These are phyloP conservation scores for Pythium brassicae DNA, from an alignment of 352 stramenopile genomes.

Conservation along the genomic window DNA sequence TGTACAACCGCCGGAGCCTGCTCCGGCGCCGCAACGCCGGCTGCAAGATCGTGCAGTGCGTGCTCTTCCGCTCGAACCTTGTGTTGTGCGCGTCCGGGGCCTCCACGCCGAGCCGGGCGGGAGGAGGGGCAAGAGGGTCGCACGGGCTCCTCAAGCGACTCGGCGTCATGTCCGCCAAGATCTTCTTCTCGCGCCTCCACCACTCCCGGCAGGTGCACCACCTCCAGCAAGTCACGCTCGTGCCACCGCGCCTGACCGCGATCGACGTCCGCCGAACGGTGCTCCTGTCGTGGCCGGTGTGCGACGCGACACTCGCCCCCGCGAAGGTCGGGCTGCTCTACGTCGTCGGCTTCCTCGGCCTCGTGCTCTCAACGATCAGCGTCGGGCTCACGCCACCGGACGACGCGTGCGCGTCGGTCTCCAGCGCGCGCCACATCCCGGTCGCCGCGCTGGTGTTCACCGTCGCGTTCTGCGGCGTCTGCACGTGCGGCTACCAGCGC, in stretches of 20 bases:
- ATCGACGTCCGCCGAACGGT: conserved; percentile 16
- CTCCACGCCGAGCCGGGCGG: not conserved
- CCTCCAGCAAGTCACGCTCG: conserved; percentile 29
- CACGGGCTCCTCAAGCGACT: conserved; percentile 22
- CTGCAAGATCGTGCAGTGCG: conserved; percentile 28
- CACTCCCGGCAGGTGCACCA: conserved; percentile 6
- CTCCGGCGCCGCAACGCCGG: conserved; percentile 17
- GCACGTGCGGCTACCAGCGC: conserved; percentile 15
- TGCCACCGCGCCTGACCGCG: conserved; percentile 20
- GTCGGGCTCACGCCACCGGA: conserved; percentile 15
- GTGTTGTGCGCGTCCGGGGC: conserved; percentile 12
- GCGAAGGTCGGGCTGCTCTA: conserved; percentile 10
- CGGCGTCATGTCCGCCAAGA: conserved; percentile 14
- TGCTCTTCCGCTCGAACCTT: conserved; percentile 26
- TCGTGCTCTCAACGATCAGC: conserved; percentile 12
- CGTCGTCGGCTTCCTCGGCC: conserved; percentile 10
- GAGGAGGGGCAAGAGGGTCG: conserved; percentile 1
- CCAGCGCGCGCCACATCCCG: conserved; percentile 23
- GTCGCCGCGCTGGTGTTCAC: conserved; percentile 12
- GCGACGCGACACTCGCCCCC: not conserved
- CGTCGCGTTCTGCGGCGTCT: conserved; percentile 6
- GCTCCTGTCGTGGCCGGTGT: conserved; percentile 4
- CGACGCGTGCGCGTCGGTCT: conserved; percentile 16
- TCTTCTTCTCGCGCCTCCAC: conserved; percentile 11
- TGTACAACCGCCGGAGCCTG: conserved; percentile 28